Base-by-base conservation (phyloP, 2,329 filamentous ascomycete species). In the Colletotrichum brevisporum region DNA sequence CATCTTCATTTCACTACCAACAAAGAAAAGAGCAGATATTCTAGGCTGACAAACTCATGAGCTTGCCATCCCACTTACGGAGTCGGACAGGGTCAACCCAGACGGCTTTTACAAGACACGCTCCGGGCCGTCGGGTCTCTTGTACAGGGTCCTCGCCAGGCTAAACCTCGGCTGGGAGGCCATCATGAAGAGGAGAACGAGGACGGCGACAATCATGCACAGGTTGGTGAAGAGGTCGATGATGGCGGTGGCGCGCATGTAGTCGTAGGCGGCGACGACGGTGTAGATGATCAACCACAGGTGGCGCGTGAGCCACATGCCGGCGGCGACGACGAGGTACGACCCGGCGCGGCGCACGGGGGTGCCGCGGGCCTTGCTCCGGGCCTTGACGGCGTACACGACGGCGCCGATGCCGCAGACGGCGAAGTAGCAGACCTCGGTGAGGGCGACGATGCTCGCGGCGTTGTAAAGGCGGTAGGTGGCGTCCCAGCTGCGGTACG, bases 171-270 rank as follows among this genome's bases (percentile, higher is more conserved):
- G 77, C 9, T 72, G 74, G 3, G 53, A 58, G 1, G 76, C 78
- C 3, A 80, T 63, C 8, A 67, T 65, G 45, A 77, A 78, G 1
- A 78, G 63, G 13, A 79, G 39, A 13, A 55, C 41, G 16, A 74
- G 65, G 3, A 76, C 60, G 8, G 73, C 58, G 31, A 81, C 75
- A 2, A 71, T 63, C 0, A 75, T 72, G 74, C 75, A 77, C 2
- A 68, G 59, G 6, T 21, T 55, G 8, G 79, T 70, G 48, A 79
- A 4, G 18, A 74, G 61, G 1, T 74, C 63, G 21, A 78, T 45
- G 2, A 78, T 69, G 39, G 70, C 72, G 2, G 31, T 36, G 31
- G 10, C 31, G 31, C 31, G 31, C 2, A 24, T 18, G 36, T 27
- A 16, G 31, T 39, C 5, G 13, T n/a, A 15, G 6, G 45, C 71